A percentile compares a stretch with the other conserved stretches of the same genome.
phyloP scores from a whole-genome alignment of 106 monocot species.

The Platanthera zijinensis region DNA sequence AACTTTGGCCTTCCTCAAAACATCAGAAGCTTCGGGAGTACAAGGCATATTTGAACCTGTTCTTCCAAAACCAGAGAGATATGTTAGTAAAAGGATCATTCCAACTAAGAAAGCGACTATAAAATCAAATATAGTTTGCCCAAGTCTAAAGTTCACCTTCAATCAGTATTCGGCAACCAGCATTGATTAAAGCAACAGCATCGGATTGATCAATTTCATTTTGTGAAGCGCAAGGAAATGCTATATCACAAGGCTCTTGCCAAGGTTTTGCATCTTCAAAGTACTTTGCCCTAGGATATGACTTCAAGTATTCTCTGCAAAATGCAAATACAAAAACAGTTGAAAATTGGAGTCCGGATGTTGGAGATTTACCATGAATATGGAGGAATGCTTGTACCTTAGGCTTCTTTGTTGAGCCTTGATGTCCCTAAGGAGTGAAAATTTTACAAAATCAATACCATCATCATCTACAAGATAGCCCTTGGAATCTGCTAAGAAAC shows the following conservation, averaged over 20 bases:
- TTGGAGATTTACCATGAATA: constrained; percentile 5
- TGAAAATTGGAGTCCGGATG: not conserved
- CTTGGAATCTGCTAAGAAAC: constrained; percentile 69
- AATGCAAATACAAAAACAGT: constrained; percentile 3
- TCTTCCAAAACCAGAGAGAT: constrained; percentile 1
- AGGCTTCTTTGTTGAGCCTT: constrained; percentile 91
- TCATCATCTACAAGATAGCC: constrained; percentile 94
- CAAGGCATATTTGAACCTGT: constrained; percentile 97
- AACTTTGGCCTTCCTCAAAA: constrained; percentile 80
- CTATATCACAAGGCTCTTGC: constrained; percentile 85
- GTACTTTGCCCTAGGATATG: constrained; percentile 81
- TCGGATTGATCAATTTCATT: constrained; percentile 96
- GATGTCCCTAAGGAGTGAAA: constrained; percentile 81
- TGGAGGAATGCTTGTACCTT: constrained; percentile 37
- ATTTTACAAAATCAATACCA: constrained; percentile 91
- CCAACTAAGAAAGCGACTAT: not conserved
- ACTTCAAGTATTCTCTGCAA: constrained; percentile 84
- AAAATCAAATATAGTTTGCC: not conserved
- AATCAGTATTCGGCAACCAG: constrained; percentile 80
- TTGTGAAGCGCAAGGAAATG: constrained; percentile 92
- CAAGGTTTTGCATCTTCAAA: constrained; percentile 87
- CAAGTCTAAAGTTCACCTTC: constrained; percentile 47
- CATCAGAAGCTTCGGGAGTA: constrained; percentile 87
- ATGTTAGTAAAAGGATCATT: not conserved
- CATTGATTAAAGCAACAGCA: constrained; percentile 69